Percentiles rank a stretch among this genome's conserved stretches.
Evolutionary conservation across 1,139 yeast genomes (phyloP).

Genomic region (Hyphopichia khmerensis): DNA sequence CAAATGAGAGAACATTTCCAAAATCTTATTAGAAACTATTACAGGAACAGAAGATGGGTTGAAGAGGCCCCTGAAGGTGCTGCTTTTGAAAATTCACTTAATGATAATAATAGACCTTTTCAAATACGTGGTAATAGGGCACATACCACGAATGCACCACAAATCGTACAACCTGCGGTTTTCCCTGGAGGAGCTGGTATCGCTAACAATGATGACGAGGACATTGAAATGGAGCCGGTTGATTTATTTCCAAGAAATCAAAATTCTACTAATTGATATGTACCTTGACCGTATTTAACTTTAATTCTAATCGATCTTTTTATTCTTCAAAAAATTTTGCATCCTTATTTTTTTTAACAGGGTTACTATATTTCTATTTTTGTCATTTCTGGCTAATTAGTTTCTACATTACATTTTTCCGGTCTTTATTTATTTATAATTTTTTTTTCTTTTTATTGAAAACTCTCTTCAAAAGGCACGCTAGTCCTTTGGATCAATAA

Average conservation of each 20-base stretch:
- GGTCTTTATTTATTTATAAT: too few species aligned
- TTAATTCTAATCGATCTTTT: not conserved
- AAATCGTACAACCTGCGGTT: slow-evolving; percentile 43
- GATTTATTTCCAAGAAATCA: slow-evolving; percentile 30
- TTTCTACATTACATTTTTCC: too few species aligned
- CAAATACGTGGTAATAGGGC: not conserved
- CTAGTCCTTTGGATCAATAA: too few species aligned
- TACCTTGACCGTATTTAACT: not conserved
- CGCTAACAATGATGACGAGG: slow-evolving; percentile 24
- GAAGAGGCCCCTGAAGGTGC: not conserved
- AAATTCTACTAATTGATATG: not conserved
- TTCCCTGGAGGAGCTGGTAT: slow-evolving; percentile 34
- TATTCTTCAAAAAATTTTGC: not conserved
- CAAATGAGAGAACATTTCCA: slow-evolving; percentile 43
- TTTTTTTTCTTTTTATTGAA: too few species aligned
- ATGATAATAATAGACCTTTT: slow-evolving; percentile 2
- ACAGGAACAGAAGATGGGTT: slow-evolving; percentile 20
- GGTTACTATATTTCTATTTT: too few species aligned
- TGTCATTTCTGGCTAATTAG: too few species aligned
- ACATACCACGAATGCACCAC: slow-evolving; percentile 34
- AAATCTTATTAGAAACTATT: slow-evolving; percentile 29
- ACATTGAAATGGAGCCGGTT: slow-evolving; percentile 36
- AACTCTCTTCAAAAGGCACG: too few species aligned
- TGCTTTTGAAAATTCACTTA: not conserved
- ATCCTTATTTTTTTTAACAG: not conserved